Evolutionary conservation across 148 eudicot genomes (phyloP).

Genomic region (Fagopyrum tataricum): DNA sequence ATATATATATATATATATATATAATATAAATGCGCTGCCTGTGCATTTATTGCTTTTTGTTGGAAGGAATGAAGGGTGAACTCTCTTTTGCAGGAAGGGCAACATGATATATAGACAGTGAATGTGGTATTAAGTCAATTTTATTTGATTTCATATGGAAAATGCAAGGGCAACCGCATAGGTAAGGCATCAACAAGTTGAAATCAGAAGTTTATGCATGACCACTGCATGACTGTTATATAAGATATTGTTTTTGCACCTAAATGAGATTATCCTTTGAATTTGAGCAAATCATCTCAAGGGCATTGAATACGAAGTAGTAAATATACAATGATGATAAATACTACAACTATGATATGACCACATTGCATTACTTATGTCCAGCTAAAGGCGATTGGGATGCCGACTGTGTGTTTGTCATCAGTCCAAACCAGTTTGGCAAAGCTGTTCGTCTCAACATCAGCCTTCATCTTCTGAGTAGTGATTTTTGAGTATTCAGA

Average conservation of each 20-base stretch:
- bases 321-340: not conserved
- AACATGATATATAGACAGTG: not conserved
- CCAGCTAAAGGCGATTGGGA: conserved; percentile 77
- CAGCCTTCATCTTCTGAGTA: no score
- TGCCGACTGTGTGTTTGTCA: conserved; percentile 59
- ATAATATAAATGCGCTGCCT: not conserved
- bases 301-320: not conserved
- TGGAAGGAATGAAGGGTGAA: not conserved
- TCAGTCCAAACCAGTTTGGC: conserved; percentile 68
- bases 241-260: not conserved
- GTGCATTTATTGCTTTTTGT: not conserved
- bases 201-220: not conserved
- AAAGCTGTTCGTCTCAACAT: conserved; percentile 51
- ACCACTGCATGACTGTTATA: not conserved
- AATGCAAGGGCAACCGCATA: not conserved
- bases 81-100: not conserved
- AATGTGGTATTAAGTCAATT: no score
- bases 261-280: not conserved
- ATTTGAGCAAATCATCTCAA: conserved; percentile 2
- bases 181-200: not conserved
- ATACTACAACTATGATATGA: conserved; percentile 8
- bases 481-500: conserved; percentile 24
- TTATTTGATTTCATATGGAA: not conserved
- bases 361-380: conserved; percentile 18
- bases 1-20: no score